Evolutionary conservation across 2,329 filamentous ascomycete genomes (phyloP), one percentile per base, ranked within the genome.

Genomic region (Domatiomyces catenatus): DNA sequence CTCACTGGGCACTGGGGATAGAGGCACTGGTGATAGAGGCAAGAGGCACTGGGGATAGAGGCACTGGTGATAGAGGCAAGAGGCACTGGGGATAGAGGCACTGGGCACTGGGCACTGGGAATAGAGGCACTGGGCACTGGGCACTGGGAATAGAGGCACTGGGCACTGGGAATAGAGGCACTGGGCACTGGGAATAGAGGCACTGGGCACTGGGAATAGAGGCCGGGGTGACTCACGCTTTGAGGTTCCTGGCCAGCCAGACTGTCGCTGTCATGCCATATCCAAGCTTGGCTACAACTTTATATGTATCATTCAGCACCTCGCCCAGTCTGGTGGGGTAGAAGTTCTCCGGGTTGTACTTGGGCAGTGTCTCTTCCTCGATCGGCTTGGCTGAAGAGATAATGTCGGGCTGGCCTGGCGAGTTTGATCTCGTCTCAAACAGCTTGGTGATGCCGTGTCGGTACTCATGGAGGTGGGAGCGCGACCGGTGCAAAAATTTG

Each of bases 231-330:
- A 55, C 54, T 54, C 56, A 59, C 57, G 50, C 51, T 22, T 59
- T 57, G 8, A 67, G 57, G 54, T 71, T 64, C 28, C 61, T 62
- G 4, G 67, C 67, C 12, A 73, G 61, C 68, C 69, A 72, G 17
- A 70, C 66, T 0, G 69, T 73, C 4, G 67, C 72, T 5, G 60
- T 64, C 15, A 58, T 57, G 19, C 70, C 69, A 56, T 58, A 72
- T 8, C 69, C 69, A 6, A 72, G 56, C 51, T 72, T 72, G 0
- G 63, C 59, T 0, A 71, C 49, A 0, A 62, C 49, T 56, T 72
- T 64, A 48, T 64, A 73, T 3, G 59, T 54, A n/a, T 60, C 50
- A 1, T 61, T 57, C 2, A 71, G 63, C 1, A 68, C 52, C 10
- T 72, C 61, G 2, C 69, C 67, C 1, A 68, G 55, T 0, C 56